Percentiles rank a stretch among this genome's conserved stretches.
Conservation (phyloP, 169 alveolate species). For the Amoebophrya sp. region DNA sequence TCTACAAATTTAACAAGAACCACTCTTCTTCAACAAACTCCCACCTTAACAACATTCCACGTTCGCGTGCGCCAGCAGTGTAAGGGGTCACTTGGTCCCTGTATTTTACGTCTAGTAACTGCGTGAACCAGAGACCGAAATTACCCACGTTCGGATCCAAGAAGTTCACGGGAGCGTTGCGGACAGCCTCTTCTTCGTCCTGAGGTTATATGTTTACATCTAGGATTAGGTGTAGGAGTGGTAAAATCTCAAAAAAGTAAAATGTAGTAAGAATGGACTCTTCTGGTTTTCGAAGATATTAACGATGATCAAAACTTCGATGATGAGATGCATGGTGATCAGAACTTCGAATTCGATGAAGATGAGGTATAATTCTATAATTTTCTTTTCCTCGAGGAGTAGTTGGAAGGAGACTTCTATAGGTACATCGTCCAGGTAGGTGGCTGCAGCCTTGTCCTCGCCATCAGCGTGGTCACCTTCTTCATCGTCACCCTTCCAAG, state of each 20-base stretch:
- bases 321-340: not conserved
- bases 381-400: not conserved
- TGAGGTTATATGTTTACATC: not conserved
- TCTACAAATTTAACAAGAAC: too few relatives aligned
- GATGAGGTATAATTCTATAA: not conserved
- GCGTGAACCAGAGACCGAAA: not conserved
- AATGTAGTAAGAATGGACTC: not conserved
- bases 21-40: too few relatives aligned
- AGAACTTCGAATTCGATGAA: not conserved
- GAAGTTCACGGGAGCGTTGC: not conserved
- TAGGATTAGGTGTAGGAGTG: too few relatives aligned
- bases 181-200: not conserved
- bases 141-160: conserved; percentile 5
- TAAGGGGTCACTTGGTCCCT: conserved; percentile 7
- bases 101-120: not conserved
- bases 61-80: too few relatives aligned
- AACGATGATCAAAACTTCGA: not conserved
- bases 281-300: not conserved
- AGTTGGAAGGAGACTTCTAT: not conserved
- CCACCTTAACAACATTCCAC: too few relatives aligned
- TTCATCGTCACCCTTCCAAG: not conserved
- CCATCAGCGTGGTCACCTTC: not conserved
- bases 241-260: too few relatives aligned
- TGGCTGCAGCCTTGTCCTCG: not conserved
- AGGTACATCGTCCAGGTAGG: not conserved